A percentile compares a stretch with the other conserved stretches of the same genome.
phyloP scores from a whole-genome alignment of 2,329 filamentous ascomycete species.

The Sporothrix schenckii region DNA sequence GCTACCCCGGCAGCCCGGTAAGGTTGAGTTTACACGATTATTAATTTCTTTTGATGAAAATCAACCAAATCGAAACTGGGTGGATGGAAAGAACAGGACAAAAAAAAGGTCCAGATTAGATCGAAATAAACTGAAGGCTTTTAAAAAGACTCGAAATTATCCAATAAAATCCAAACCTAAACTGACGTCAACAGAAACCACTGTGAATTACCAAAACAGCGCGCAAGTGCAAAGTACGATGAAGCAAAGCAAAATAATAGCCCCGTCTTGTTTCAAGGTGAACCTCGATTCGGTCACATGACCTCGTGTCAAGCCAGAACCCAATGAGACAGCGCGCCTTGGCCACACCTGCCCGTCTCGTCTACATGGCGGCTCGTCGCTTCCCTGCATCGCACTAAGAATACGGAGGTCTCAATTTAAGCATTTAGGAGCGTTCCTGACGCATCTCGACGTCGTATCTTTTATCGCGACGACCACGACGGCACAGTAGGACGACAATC shows the following conservation, averaged over 20 bases:
- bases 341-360: slow-evolving; percentile 14
- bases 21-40: too few relatives aligned
- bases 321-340: slow-evolving; percentile 14
- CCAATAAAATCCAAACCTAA: too few relatives aligned
- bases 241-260: not conserved
- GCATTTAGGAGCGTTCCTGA: slow-evolving; percentile 5
- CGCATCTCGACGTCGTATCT: slow-evolving; percentile 16
- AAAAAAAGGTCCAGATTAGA: too few relatives aligned
- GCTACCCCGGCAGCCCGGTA: not conserved
- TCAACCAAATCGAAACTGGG: too few relatives aligned
- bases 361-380: slow-evolving; percentile 15
- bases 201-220: too few relatives aligned
- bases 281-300: not conserved
- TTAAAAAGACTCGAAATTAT: too few relatives aligned
- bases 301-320: slow-evolving; percentile 1
- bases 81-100: too few relatives aligned
- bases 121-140: too few relatives aligned
- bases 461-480: not conserved
- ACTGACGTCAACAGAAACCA: too few relatives aligned
- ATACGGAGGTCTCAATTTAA: slow-evolving; percentile 1
- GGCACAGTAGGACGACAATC: not conserved
- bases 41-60: too few relatives aligned
- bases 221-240: too few relatives aligned
- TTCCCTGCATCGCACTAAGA: slow-evolving; percentile 13
- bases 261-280: too few relatives aligned